Evolutionary conservation across 192 early-diverging fungal species (phyloP).

Genomic region (Geranomyces variabilis): DNA sequence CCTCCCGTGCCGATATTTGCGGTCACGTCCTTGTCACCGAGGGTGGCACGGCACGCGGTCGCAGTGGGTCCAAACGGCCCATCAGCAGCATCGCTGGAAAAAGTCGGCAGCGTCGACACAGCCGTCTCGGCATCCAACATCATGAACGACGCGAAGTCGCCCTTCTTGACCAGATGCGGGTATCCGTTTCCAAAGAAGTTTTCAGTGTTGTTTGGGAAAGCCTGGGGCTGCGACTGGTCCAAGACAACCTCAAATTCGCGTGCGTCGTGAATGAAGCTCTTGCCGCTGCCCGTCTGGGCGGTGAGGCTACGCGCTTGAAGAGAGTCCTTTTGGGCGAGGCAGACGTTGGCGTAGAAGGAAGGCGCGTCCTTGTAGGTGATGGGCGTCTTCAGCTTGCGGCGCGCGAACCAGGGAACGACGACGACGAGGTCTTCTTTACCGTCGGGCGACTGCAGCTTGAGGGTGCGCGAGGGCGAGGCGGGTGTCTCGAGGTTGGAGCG

Average conservation of each 20-base stretch:
- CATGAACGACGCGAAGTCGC: slow-evolving; percentile 22
- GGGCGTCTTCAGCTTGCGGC: not conserved
- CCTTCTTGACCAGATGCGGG: slow-evolving; percentile 18
- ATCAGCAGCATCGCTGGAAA: not conserved
- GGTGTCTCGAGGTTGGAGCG: slow-evolving; percentile 3
- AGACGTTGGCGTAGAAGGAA: slow-evolving; percentile 23
- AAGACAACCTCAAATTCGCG: not conserved
- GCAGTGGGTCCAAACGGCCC: slow-evolving; percentile 10
- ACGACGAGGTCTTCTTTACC: slow-evolving; percentile 14
- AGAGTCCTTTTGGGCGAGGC: slow-evolving; percentile 12
- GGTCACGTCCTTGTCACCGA: slow-evolving; percentile 19
- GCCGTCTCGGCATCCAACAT: slow-evolving; percentile 24
- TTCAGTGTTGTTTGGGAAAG: slow-evolving; percentile 21
- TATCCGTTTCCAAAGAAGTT: slow-evolving; percentile 26
- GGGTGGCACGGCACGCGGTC: not conserved
- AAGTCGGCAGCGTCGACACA: slow-evolving; percentile 25
- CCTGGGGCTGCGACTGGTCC: not conserved
- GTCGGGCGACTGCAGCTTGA: slow-evolving; percentile 20
- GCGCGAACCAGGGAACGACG: slow-evolving; percentile 24
- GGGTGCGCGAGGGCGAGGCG: not conserved
- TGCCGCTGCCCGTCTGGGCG: not conserved
- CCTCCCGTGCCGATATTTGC: slow-evolving; percentile 33
- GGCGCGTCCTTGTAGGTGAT: slow-evolving; percentile 1
- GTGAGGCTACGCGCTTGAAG: not conserved
- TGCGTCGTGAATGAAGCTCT: not conserved